Base-by-base conservation (phyloP, 306 rosid species). In the Hippophae tibetana region DNA sequence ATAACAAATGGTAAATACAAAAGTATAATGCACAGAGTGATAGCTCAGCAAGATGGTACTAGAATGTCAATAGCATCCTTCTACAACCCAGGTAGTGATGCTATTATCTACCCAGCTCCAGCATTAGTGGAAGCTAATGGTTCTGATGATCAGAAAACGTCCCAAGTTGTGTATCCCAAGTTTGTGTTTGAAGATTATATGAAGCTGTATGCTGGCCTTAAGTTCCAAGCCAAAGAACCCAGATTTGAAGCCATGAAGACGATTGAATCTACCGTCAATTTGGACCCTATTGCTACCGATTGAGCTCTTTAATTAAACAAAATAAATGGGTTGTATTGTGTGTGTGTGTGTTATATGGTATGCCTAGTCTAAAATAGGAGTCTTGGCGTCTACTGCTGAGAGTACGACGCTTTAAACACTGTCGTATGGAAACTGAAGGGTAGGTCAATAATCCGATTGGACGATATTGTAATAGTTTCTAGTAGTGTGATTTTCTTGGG, bases 1-100 rank as follows among this genome's bases (percentile, higher is more conserved):
- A 86, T 93, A 47, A 86, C 90, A 0, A 93, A 93, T 76, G 99
- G 99, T 0, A 88, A 84, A 68, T 93, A 93, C 73, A 93, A 88
- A 76, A 93, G 99, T 49, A 82, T 88, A 27, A 13, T 86, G 78
- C 99, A 93, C 76, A 70, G 95, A 3, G 99, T 93, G 59, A 62
- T 82, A 59, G 85, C 79, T 1, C 99, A 93, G 54, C 47, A 82
- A 0, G 82, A 93, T 8, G 99, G 94, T 0, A 79, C 69, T 26
- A 86, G 99, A 70, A 86, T 93, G 99, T 93, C 99, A 5, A 3
- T 93, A 12, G 99, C 99, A 5, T 93, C 99, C 13, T 93, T 93
- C 78, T 88, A 93, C 74, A 93, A 93, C 64, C 99, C 99, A 0
- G 94, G 95, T 0, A 67, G 82, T 60, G 97, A 93, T 60, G 97